phyloP scores from a whole-genome alignment of 192 early-diverging fungal genomes.

The Backusella circina region DNA sequence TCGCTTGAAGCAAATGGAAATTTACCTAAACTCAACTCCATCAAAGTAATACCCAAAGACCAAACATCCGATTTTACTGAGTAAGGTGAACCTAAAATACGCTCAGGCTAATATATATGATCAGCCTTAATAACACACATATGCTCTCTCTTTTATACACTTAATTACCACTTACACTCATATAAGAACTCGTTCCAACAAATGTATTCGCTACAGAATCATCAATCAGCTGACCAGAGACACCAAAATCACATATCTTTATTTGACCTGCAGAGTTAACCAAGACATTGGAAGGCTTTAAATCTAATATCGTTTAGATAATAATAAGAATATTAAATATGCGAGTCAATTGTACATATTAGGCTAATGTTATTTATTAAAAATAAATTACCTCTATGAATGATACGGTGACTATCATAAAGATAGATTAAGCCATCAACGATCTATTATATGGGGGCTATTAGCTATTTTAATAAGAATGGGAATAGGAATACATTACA shows the following conservation, averaged over 20 bases:
- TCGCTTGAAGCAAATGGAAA: slow-evolving; percentile 70
- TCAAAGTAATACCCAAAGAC: slow-evolving; percentile 79
- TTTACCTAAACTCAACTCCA: slow-evolving; percentile 77
- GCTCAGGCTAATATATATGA: slow-evolving; percentile 59
- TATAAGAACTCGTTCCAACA: slow-evolving; percentile 83
- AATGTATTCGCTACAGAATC: slow-evolving; percentile 83
- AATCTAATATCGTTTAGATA: slow-evolving; percentile 45
- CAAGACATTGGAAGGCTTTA: slow-evolving; percentile 85
- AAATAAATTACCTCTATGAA: slow-evolving; percentile 78
- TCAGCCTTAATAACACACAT: neutral
- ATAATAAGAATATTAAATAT: neutral
- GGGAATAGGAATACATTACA: slow-evolving; percentile 36
- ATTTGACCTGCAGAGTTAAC: slow-evolving; percentile 78
- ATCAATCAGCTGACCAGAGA: slow-evolving; percentile 81
- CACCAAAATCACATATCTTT: slow-evolving; percentile 90
- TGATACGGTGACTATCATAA: slow-evolving; percentile 84
- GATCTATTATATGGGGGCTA: slow-evolving; percentile 30
- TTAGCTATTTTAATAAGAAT: neutral
- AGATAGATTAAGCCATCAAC: slow-evolving; percentile 81
- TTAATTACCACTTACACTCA: slow-evolving; percentile 57
- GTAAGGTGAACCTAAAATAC: slow-evolving; percentile 77
- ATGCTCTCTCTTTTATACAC: neutral
- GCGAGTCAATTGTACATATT: neutral
- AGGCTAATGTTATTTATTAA: neutral
- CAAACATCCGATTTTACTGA: slow-evolving; percentile 83